These are phyloP conservation scores for Eucalyptus marginata DNA, from an alignment of 345 rosid species.

Conservation along the genomic window DNA sequence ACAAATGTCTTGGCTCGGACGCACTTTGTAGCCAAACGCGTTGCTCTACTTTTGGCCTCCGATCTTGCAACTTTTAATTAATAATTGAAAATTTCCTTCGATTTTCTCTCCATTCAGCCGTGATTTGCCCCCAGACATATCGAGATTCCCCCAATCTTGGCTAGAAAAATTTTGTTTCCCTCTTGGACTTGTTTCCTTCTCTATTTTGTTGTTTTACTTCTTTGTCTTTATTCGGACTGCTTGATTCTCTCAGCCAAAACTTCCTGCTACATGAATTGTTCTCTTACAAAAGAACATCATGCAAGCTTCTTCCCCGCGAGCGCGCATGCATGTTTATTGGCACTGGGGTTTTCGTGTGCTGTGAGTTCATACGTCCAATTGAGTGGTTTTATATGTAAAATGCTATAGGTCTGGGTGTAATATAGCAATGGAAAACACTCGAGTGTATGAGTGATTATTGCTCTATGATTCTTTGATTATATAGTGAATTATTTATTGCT, in stretches of 20 bases:
- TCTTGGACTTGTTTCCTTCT: background rate
- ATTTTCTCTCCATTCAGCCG: background rate
- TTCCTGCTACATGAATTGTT: background rate
- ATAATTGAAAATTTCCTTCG: background rate
- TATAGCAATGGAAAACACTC: background rate
- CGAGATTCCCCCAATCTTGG: background rate
- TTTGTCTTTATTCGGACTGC: background rate
- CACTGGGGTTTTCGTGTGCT: background rate
- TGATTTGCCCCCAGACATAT: background rate
- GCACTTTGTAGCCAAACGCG: background rate
- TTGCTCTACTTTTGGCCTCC: background rate
- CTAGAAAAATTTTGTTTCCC: background rate
- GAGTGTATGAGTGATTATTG: background rate
- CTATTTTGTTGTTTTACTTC: background rate
- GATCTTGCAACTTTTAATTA: background rate
- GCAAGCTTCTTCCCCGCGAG: background rate
- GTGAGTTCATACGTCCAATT: background rate
- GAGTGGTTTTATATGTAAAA: background rate
- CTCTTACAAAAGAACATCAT: background rate
- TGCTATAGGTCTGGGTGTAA: background rate
- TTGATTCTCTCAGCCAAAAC: background rate
- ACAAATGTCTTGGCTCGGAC: background rate
- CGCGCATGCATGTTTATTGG: background rate
- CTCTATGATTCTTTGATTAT: background rate
- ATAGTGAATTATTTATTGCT: background rate